A percentile compares a stretch with the other conserved stretches of the same genome.
Conservation (phyloP, 208 protist species). For the Crithidia sp. region DNA sequence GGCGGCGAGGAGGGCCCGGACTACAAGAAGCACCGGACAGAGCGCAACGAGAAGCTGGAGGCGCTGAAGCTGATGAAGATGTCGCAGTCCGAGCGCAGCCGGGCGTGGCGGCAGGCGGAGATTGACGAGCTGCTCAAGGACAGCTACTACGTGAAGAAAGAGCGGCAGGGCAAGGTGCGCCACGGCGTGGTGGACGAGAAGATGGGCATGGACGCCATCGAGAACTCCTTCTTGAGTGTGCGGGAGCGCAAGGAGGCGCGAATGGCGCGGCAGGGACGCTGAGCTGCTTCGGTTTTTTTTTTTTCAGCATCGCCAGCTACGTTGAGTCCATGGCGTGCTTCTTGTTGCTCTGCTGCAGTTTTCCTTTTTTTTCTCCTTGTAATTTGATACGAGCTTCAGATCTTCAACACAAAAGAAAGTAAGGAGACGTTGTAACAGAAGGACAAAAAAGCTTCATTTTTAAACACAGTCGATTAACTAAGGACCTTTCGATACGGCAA, state of each 20-base stretch:
- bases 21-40: constrained; percentile 66
- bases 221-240: constrained; percentile 85
- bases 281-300: background rate
- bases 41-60: constrained; percentile 90
- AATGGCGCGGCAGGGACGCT: constrained; percentile 55
- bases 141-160: constrained; percentile 93
- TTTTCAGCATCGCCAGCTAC: background rate
- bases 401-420: no score
- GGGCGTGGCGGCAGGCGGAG: constrained; percentile 86
- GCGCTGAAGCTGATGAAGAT: constrained; percentile 86
- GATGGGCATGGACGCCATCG: constrained; percentile 87
- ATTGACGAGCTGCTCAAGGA: constrained; percentile 90
- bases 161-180: constrained; percentile 68
- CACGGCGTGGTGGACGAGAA: constrained; percentile 73
- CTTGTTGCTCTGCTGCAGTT: background rate
- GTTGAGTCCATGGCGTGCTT: no score
- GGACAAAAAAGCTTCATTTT: background rate
- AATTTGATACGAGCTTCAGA: background rate
- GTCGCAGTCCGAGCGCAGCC: constrained; percentile 77
- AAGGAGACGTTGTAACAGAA: no score
- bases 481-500: background rate
- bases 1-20: constrained; percentile 26
- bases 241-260: constrained; percentile 83
- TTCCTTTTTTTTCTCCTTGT: background rate
- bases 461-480: background rate